Percentiles rank a stretch among this genome's conserved stretches.
phyloP scores from a whole-genome alignment of 768 basidiomycete genomes.

The Mycena rebaudengoi region DNA sequence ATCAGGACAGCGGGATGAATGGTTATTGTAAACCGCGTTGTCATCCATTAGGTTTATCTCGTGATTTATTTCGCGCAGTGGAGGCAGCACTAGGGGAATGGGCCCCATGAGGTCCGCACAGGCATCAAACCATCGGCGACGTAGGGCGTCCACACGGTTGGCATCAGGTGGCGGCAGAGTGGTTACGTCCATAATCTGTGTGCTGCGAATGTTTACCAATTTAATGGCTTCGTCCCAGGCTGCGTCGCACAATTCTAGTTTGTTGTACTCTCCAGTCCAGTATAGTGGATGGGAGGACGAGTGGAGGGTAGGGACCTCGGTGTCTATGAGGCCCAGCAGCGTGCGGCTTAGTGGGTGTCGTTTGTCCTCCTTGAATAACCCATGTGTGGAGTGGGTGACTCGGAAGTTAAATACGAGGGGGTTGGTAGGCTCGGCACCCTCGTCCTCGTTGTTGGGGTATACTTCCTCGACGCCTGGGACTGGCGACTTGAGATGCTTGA shows the following conservation, averaged over 20 bases:
- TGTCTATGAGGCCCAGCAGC: too few relatives aligned
- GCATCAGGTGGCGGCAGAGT: too few relatives aligned
- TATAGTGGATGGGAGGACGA: background rate
- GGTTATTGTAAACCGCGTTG: slow-evolving; percentile 25
- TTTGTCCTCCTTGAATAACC: too few relatives aligned
- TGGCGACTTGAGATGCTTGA: too few relatives aligned
- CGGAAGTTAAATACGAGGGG: background rate
- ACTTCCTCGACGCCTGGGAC: too few relatives aligned
- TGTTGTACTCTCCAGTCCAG: background rate
- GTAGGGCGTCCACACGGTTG: background rate
- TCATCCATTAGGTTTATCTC: slow-evolving; percentile 39
- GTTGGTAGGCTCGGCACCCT: too few relatives aligned
- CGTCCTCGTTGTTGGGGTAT: too few relatives aligned
- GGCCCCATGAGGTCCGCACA: slow-evolving; percentile 26
- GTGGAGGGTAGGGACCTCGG: background rate
- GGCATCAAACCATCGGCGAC: slow-evolving; percentile 13
- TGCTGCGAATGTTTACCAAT: background rate
- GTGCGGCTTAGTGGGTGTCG: too few relatives aligned
- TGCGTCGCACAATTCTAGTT: background rate
- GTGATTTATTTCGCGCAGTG: slow-evolving; percentile 41
- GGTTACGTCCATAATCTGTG: background rate
- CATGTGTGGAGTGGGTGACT: background rate
- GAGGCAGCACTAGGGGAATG: slow-evolving; percentile 32
- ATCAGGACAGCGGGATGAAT: slow-evolving; percentile 25
- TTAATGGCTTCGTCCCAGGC: background rate